These are phyloP conservation scores for Coelastrella sp. DNA, from an alignment of 139 green algal genomes.

Conservation along the genomic window DNA sequence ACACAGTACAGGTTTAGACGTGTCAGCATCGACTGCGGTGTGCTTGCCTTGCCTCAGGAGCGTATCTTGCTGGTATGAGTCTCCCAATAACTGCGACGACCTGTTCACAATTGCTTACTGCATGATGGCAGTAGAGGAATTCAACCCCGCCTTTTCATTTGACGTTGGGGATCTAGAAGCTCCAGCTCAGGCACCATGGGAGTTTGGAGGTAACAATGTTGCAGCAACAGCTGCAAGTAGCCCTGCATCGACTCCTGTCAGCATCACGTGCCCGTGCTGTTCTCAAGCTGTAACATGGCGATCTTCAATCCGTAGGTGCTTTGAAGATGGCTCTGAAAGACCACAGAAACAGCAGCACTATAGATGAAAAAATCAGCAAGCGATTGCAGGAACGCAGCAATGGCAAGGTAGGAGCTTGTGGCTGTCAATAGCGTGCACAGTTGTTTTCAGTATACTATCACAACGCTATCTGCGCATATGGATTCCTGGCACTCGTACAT, in stretches of 20 bases:
- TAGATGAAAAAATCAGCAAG: conserved; percentile 76
- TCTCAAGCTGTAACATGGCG: too few relatives aligned
- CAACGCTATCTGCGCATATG: too few relatives aligned
- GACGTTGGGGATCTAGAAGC: conserved; percentile 29
- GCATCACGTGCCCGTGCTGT: too few relatives aligned
- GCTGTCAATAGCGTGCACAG: background rate
- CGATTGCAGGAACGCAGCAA: conserved; percentile 44
- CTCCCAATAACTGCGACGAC: background rate
- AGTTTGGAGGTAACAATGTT: conserved; percentile 71
- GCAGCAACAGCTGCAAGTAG: background rate
- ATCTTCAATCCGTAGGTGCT: conserved; percentile 64
- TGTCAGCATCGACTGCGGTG: background rate
- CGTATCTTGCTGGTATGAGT: background rate
- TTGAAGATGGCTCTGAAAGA: conserved; percentile 64
- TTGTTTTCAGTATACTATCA: too few relatives aligned
- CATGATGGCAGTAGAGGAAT: conserved; percentile 55
- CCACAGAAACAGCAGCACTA: conserved; percentile 57
- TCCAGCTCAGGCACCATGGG: conserved; percentile 78
- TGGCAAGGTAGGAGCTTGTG: background rate
- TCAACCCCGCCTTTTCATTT: conserved; percentile 72
- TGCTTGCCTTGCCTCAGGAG: background rate
- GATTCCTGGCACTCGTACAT: too few relatives aligned
- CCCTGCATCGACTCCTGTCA: too few relatives aligned
- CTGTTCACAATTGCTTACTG: background rate
- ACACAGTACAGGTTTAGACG: too few relatives aligned